Evolutionary conservation across 768 basidiomycete species (phyloP).

Genomic region (Serendipita sp.): DNA sequence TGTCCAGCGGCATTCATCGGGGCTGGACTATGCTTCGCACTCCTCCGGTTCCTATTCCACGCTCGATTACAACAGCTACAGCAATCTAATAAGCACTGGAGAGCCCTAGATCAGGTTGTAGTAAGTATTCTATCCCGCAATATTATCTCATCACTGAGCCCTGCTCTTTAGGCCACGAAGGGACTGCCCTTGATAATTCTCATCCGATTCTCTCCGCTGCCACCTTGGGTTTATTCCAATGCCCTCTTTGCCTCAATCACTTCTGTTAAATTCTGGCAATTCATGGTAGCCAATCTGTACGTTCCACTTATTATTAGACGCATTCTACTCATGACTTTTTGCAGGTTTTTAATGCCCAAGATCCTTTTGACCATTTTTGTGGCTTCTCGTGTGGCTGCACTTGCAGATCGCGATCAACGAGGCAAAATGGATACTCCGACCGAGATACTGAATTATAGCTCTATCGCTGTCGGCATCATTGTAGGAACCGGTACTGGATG

Average conservation of each 20-base stretch:
- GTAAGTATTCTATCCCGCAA: slow-evolving; percentile 27
- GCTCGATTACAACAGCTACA: slow-evolving; percentile 44
- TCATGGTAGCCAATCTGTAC: slow-evolving; percentile 37
- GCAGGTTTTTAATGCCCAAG: slow-evolving; percentile 46
- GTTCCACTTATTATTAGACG: not conserved
- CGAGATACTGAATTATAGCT: slow-evolving; percentile 44
- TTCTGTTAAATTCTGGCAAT: slow-evolving; percentile 60
- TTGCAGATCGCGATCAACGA: slow-evolving; percentile 65
- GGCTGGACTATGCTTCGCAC: slow-evolving; percentile 43
- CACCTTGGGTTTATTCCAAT: slow-evolving; percentile 82
- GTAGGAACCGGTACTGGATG: slow-evolving; percentile 48
- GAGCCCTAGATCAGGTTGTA: slow-evolving; percentile 58
- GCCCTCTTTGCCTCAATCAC: slow-evolving; percentile 50
- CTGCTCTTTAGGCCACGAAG: slow-evolving; percentile 38
- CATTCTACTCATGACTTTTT: not conserved
- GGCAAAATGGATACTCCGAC: slow-evolving; percentile 62
- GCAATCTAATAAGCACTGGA: slow-evolving; percentile 52
- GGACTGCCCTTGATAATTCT: slow-evolving; percentile 72
- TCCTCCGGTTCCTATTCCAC: slow-evolving; percentile 44
- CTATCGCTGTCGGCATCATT: slow-evolving; percentile 44
- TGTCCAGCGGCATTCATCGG: slow-evolving; percentile 45
- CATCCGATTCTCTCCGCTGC: slow-evolving; percentile 67
- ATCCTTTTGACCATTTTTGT: slow-evolving; percentile 60
- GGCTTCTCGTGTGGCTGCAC: slow-evolving; percentile 53
- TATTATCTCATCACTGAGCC: not conserved